Percentiles rank a stretch among this genome's conserved stretches.
Conservation (phyloP, 2,329 filamentous ascomycete genomes). For the Aureobasidium sp. region DNA sequence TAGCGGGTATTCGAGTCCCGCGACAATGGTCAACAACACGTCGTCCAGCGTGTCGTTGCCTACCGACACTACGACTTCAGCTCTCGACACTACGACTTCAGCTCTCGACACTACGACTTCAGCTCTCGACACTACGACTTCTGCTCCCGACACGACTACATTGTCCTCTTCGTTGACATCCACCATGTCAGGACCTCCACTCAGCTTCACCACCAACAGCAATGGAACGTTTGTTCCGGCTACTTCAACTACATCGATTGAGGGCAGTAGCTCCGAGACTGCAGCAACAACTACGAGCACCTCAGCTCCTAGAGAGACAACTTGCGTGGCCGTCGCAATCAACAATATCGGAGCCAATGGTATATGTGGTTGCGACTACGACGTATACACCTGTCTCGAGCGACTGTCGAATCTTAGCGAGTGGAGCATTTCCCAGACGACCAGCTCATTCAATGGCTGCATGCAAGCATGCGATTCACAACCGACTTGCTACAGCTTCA, state of each 20-base stretch:
- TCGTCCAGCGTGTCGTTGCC: neutral
- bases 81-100: neutral
- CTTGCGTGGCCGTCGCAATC: neutral
- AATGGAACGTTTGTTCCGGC: neutral
- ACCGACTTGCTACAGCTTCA: constrained; percentile 5
- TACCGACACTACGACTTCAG: neutral
- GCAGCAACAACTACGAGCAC: neutral
- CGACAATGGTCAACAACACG: neutral
- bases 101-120: neutral
- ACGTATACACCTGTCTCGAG: constrained; percentile 1
- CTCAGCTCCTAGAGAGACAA: neutral
- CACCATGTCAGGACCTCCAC: neutral
- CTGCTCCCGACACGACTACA: neutral
- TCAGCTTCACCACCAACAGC: neutral
- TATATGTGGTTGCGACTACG: neutral
- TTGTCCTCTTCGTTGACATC: neutral
- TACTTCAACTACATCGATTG: neutral
- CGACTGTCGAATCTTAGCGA: constrained; percentile 3
- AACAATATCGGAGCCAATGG: neutral
- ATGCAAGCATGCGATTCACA: neutral
- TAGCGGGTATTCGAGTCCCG: neutral
- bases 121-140: neutral
- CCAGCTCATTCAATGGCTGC: neutral
- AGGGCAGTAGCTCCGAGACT: neutral
- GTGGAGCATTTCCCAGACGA: constrained; percentile 1